These are phyloP conservation scores for Coemansia interrupta DNA, from an alignment of 192 early-diverging fungal species.

Conservation along the genomic window DNA sequence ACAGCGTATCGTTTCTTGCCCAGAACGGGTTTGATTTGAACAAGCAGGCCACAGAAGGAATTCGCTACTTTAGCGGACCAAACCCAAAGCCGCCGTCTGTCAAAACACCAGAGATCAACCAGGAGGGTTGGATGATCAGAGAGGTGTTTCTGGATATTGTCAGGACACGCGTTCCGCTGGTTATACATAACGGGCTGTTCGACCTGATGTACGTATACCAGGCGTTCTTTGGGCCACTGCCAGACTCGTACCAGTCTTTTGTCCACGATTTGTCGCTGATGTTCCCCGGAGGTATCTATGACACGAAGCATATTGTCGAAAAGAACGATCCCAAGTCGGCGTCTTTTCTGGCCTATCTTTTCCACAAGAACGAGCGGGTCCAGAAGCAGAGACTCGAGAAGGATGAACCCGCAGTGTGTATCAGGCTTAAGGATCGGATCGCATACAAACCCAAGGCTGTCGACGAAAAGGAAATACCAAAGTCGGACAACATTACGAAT, in stretches of 20 bases:
- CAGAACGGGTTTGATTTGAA: slow-evolving; percentile 86
- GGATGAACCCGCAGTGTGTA: slow-evolving; percentile 25
- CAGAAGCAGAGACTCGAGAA: slow-evolving; percentile 17
- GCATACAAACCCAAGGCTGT: slow-evolving; percentile 3
- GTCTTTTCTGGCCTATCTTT: slow-evolving; percentile 40
- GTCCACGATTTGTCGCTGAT: slow-evolving; percentile 71
- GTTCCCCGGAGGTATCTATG: slow-evolving; percentile 86
- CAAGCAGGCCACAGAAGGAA: slow-evolving; percentile 68
- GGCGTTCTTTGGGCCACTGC: slow-evolving; percentile 78
- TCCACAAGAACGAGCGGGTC: slow-evolving; percentile 42
- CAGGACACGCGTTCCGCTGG: slow-evolving; percentile 59
- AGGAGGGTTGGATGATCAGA: slow-evolving; percentile 51
- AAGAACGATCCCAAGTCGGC: slow-evolving; percentile 24
- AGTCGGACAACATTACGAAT: slow-evolving; percentile 1
- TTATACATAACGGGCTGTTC: slow-evolving; percentile 91
- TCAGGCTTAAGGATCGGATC: slow-evolving; percentile 17
- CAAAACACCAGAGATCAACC: slow-evolving; percentile 27
- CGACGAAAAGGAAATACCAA: not conserved
- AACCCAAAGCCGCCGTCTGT: slow-evolving; percentile 39
- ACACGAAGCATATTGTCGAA: slow-evolving; percentile 84
- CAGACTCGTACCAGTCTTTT: slow-evolving; percentile 66
- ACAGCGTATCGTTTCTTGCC: slow-evolving; percentile 74
- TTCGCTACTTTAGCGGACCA: slow-evolving; percentile 69
- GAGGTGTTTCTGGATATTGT: slow-evolving; percentile 58
- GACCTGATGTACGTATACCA: slow-evolving; percentile 94